Evolutionary conservation across 1,284 basidiomycete genomes (phyloP).

Genomic region (Pholiota adiposa): DNA sequence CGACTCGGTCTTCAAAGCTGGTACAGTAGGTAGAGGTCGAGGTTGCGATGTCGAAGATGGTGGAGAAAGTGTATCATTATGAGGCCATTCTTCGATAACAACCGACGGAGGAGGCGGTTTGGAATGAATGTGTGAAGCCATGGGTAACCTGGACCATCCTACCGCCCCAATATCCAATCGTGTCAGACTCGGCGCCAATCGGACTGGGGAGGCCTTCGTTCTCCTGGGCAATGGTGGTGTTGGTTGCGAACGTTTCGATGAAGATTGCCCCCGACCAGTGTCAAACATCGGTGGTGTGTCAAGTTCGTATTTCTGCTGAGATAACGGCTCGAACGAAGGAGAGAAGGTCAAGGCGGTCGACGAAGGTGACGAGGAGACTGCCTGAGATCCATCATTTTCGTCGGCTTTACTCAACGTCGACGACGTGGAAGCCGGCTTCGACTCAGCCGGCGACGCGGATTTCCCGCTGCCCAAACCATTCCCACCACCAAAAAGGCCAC

Average conservation of each 20-base stretch:
- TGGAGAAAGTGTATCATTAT: constrained; percentile 9
- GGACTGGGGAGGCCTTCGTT: constrained; percentile 26
- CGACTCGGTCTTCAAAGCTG: constrained; percentile 8
- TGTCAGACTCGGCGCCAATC: constrained; percentile 27
- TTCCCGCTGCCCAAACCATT: constrained; percentile 9
- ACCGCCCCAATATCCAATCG: constrained; percentile 31
- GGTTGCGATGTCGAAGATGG: constrained; percentile 5
- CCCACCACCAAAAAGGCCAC: constrained; percentile 22
- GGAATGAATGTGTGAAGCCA: constrained; percentile 13
- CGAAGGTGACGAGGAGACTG: constrained; percentile 16
- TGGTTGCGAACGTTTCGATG: constrained; percentile 15
- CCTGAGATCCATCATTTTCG: constrained; percentile 10
- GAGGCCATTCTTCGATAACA: constrained; percentile 24
- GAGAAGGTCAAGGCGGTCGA: constrained; percentile 19
- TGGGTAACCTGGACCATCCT: constrained; percentile 14
- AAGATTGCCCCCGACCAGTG: background rate
- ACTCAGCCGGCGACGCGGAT: constrained; percentile 5
- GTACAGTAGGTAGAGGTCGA: constrained; percentile 20
- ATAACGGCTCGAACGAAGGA: constrained; percentile 20
- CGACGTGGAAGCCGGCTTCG: constrained; percentile 12
- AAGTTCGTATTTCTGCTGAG: constrained; percentile 24
- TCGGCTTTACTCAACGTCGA: constrained; percentile 21
- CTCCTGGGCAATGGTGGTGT: constrained; percentile 22
- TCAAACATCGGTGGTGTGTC: constrained; percentile 8
- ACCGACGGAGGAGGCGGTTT: constrained; percentile 26